Base-by-base conservation (phyloP, 805 yeast species). In the Teunomyces funiuensis region DNA sequence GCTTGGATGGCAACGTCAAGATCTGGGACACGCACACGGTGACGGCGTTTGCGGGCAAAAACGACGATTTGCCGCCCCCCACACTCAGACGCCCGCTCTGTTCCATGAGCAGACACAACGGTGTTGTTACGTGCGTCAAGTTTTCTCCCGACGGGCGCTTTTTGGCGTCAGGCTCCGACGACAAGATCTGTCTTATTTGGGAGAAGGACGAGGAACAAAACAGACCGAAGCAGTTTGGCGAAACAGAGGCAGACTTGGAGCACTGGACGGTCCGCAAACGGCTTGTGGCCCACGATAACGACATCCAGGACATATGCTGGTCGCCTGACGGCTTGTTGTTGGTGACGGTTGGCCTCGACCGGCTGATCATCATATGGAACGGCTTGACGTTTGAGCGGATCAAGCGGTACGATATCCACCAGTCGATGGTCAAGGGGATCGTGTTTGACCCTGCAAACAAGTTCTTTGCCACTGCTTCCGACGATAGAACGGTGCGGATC, bases 361-460 rank as follows among this genome's bases (percentile, higher is more conserved):
- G 97, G 56, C 85, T 93, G 33, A 87, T 93, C 40, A 86, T 91
- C 34, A 82, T 93, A 9, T 93, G 98, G 97, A 87, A 83, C 55
- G 98, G 97, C 3, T 67, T 80, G 2, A 91, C 97, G 0, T 89
- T 93, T 71, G 95, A 93, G 65, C 78, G 88, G 49, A 79, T 91
- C 42, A 88, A 88, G 58, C 70, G 96, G 23, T 86, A 88, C 53
- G 97, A 91, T 55, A 83, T 89, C 16, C 99, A 93, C 61, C 95
- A 88, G 58, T 86, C 96, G 2, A 91, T 87, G 66, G 97, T 93
- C 19, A 93, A 93, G 63, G 98, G 99, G 43, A 87, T 93, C 9
- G 91, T 91, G 1, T 93, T 93, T 63, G 99, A 93, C 60, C 99
- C 99, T 0, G 99, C 99, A 2, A 89, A 89, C 61, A 93, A 93